Evolutionary conservation across 1,139 yeast genomes (phyloP).

Genomic region (Blastobotrys capitulatus): DNA sequence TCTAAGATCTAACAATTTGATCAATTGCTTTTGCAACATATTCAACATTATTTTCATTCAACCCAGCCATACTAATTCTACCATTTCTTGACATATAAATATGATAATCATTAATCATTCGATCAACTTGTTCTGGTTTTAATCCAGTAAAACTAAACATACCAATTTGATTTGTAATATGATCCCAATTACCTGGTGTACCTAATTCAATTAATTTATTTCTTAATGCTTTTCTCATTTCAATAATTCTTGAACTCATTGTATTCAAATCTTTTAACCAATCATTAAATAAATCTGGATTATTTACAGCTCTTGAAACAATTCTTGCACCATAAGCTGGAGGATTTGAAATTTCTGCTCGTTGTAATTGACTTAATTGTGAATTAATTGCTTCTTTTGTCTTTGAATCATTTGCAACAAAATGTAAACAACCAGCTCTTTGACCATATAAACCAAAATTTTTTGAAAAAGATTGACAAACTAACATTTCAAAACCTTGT

Average conservation of each 20-base stretch:
- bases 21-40: slow-evolving; percentile 75
- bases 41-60: slow-evolving; percentile 73
- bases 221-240: slow-evolving; percentile 53
- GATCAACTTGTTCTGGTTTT: slow-evolving; percentile 58
- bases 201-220: slow-evolving; percentile 50
- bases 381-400: slow-evolving; percentile 51
- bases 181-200: slow-evolving; percentile 74
- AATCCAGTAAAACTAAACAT: slow-evolving; percentile 95
- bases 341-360: slow-evolving; percentile 90
- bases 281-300: slow-evolving; percentile 54
- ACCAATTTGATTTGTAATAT: slow-evolving; percentile 83
- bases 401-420: slow-evolving; percentile 35
- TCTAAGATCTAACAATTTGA: slow-evolving; percentile 38
- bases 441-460: slow-evolving; percentile 97
- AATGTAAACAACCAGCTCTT: slow-evolving; percentile 85
- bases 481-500: slow-evolving; percentile 47
- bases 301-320: slow-evolving; percentile 67
- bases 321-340: slow-evolving; percentile 92
- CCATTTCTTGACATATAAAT: slow-evolving; percentile 87
- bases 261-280: slow-evolving; percentile 75
- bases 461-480: slow-evolving; percentile 92
- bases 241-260: slow-evolving; percentile 73
- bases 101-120: slow-evolving; percentile 64
- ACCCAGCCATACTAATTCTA: slow-evolving; percentile 86
- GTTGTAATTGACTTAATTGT: slow-evolving; percentile 71